phyloP scores from a whole-genome alignment of 306 rosid species.

The Acacia confusa region DNA sequence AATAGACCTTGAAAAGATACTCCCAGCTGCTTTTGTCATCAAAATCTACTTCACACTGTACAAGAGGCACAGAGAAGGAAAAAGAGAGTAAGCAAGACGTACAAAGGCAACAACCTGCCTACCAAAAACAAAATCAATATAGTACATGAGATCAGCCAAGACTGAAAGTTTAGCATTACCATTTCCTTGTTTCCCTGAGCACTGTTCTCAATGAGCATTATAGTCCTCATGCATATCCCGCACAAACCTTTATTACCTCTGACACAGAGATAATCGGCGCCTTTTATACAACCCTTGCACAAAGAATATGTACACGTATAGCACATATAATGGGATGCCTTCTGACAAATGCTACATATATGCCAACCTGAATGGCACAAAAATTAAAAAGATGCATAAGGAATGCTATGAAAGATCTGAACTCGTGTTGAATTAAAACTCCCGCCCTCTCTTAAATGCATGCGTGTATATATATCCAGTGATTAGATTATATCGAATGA shows the following conservation, averaged over 20 bases:
- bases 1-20: slow-evolving; percentile 97
- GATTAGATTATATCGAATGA: neutral
- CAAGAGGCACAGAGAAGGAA: slow-evolving; percentile 3
- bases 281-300: slow-evolving; percentile 82
- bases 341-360: slow-evolving; percentile 80
- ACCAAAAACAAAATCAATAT: neutral
- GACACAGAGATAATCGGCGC: slow-evolving; percentile 78
- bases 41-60: slow-evolving; percentile 76
- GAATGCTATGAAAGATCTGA: slow-evolving; percentile 9
- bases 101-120: neutral
- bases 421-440: neutral
- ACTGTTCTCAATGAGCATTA: slow-evolving; percentile 80
- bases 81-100: slow-evolving; percentile 22
- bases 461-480: neutral
- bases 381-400: neutral
- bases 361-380: slow-evolving; percentile 86
- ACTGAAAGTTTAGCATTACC: slow-evolving; percentile 54
- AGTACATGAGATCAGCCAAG: slow-evolving; percentile 18
- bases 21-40: slow-evolving; percentile 98
- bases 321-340: slow-evolving; percentile 88
- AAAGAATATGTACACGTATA: slow-evolving; percentile 87
- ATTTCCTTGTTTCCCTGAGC: slow-evolving; percentile 58
- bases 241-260: slow-evolving; percentile 92
- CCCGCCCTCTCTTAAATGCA: slow-evolving; percentile 17
- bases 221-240: slow-evolving; percentile 84